phyloP scores from a whole-genome alignment of 495 filamentous ascomycete species.

The Trichocladium uniseriatum region DNA sequence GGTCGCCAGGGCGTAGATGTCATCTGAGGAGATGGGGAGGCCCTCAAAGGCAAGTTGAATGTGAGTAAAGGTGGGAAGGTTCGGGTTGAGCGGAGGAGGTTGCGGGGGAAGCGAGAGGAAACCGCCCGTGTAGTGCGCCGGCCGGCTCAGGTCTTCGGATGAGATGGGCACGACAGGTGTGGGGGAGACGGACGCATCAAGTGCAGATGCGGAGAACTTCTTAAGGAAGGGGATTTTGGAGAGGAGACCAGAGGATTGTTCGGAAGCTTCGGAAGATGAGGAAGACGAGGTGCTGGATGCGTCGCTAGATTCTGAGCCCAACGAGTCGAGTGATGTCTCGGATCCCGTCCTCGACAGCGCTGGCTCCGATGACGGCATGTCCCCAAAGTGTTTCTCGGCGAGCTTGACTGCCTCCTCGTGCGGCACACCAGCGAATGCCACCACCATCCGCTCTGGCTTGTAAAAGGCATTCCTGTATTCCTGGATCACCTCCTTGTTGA shows the following conservation, averaged over 20 bases:
- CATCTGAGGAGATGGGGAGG: constrained; percentile 75
- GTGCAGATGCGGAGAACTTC: constrained; percentile 61
- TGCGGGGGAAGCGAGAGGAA: constrained; percentile 76
- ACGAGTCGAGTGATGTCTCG: constrained; percentile 37
- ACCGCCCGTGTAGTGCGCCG: constrained; percentile 88
- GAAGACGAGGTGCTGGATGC: constrained; percentile 24
- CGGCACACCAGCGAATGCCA: constrained; percentile 88
- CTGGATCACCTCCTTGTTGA: constrained; percentile 64
- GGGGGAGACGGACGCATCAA: constrained; percentile 44
- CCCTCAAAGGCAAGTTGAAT: constrained; percentile 96
- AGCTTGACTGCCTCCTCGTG: constrained; percentile 73
- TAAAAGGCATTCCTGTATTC: constrained; percentile 79
- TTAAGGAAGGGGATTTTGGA: constrained; percentile 91
- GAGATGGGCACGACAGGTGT: constrained; percentile 35
- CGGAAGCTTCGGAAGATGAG: constrained; percentile 27
- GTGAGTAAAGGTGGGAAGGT: constrained; percentile 74
- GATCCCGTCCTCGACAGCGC: constrained; percentile 50
- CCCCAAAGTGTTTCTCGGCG: constrained; percentile 78
- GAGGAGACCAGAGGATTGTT: constrained; percentile 51
- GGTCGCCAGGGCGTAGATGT: constrained; percentile 96
- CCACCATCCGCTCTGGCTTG: constrained; percentile 79
- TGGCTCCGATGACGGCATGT: constrained; percentile 57
- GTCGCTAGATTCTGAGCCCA: constrained; percentile 35
- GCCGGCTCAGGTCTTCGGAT: constrained; percentile 48
- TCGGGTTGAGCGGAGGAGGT: constrained; percentile 64